phyloP scores from a whole-genome alignment of 1,284 basidiomycete species.

The Sporisorium graminicola region DNA sequence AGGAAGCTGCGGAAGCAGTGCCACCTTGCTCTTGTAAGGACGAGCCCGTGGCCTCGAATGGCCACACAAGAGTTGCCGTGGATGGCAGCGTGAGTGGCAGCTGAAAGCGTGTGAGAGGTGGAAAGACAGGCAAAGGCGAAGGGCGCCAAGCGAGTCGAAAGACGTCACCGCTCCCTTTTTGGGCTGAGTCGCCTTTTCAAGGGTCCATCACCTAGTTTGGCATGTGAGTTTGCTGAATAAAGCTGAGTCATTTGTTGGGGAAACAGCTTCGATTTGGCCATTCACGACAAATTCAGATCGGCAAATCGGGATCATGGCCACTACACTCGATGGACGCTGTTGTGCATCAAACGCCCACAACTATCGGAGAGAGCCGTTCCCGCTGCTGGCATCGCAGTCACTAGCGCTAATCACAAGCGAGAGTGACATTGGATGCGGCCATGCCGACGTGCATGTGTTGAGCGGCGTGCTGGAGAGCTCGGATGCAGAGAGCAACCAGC shows the following conservation, averaged over 20 bases:
- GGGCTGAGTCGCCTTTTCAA: constrained; percentile 9
- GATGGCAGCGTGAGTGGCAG: neutral
- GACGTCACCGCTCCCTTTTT: constrained; percentile 25
- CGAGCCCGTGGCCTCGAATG: neutral
- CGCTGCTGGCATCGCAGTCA: no score
- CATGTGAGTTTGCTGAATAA: constrained; percentile 47
- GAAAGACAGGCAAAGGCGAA: neutral
- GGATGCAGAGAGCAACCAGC: no score
- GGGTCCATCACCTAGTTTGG: constrained; percentile 3
- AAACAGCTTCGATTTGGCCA: neutral
- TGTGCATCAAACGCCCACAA: no score
- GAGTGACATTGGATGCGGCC: no score
- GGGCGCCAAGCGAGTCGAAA: neutral
- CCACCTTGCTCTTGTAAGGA: neutral
- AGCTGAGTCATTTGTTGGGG: constrained; percentile 40
- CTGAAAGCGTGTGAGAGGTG: constrained; percentile 19
- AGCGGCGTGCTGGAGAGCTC: no score
- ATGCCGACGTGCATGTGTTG: no score
- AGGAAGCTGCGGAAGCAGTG: neutral
- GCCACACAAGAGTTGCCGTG: neutral
- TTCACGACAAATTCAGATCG: no score
- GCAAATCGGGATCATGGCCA: neutral
- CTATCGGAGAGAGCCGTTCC: no score
- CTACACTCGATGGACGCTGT: neutral
- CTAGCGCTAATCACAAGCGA: no score